Base-by-base conservation (phyloP, 2,329 filamentous ascomycete species). In the Rhinocladiella similis region DNA sequence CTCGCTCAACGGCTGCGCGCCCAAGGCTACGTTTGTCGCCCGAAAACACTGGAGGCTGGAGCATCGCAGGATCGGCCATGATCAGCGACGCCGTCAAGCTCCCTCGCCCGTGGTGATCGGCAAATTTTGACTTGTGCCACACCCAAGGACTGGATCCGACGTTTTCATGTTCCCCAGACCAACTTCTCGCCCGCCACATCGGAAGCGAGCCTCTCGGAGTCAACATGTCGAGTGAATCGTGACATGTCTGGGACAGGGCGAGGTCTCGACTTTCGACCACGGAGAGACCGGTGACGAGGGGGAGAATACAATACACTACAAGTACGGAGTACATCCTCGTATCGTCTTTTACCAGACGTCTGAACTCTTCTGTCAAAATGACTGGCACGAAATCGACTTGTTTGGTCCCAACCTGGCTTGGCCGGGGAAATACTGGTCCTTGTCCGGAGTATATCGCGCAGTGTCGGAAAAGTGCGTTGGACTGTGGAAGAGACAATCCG, bases 41-140 rank as follows among this genome's bases (percentile, higher is more conserved):
- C 19, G 43, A 14, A 46, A 46, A 25, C 20, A 29, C 13, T 27
- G 20, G 43, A 29, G 43, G 43, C 22, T 46, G 43, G 20, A 46
- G 43, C 12, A 46, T 46, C 20, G 20, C 43, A 46, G 43, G 43
- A 46, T 46, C 43, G 22, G 14, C 43, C 43, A n/a, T 27, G 43
- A 46, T 46, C 43, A 46, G 20, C 43, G 25, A 27, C 20, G 43
- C 43, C 43, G 7, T 27, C 43, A 16, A 13, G 43, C 29, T 46
- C 43, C n/a, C 22, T 46, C 43, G 20, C 43, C 43, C 20, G 12
- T n/a, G 12, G 16, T 27, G 43, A 46, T 46, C 43, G 25, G 43
- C 43, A 22, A 7, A 4, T 46, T 29, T 46, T n/a, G 19, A 12
- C 20, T 29, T 27, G 19, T 22, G 25, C 19, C 13, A 45, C 25